phyloP scores from a whole-genome alignment of 805 yeast genomes.

The Kodamaea jinghongensis region DNA sequence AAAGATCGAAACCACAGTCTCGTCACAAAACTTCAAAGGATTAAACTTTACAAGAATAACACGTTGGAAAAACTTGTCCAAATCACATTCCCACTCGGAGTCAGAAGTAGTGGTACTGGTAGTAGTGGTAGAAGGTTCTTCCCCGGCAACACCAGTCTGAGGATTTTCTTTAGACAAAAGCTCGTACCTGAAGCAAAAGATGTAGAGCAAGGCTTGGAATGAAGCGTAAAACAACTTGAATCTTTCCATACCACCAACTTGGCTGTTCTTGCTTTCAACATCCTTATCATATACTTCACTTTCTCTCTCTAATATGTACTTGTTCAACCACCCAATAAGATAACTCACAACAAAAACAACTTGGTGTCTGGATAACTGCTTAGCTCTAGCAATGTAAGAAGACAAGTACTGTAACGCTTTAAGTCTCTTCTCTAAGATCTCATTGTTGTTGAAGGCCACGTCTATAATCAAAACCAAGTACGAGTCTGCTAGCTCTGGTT shows the following conservation, averaged over 20 bases:
- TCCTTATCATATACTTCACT: conserved; percentile 59
- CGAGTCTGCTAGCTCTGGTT: conserved; percentile 80
- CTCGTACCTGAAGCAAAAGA: conserved; percentile 83
- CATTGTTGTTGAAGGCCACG: conserved; percentile 68
- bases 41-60: conserved; percentile 85
- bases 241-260: conserved; percentile 77
- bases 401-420: conserved; percentile 91
- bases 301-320: conserved; percentile 82
- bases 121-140: not conserved
- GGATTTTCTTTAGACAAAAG: conserved; percentile 43
- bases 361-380: conserved; percentile 65
- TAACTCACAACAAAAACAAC: conserved; percentile 79
- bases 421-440: conserved; percentile 69
- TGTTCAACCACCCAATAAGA: conserved; percentile 77
- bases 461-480: conserved; percentile 80
- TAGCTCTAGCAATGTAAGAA: conserved; percentile 86
- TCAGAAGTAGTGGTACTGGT: conserved; percentile 12
- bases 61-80: conserved; percentile 86
- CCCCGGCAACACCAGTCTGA: not conserved
- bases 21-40: conserved; percentile 90
- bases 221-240: conserved; percentile 88
- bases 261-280: conserved; percentile 18
- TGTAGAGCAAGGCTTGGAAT: conserved; percentile 84
- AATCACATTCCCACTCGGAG: conserved; percentile 68
- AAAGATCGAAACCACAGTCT: conserved; percentile 88